Evolutionary conservation across 495 filamentous ascomycete species (phyloP).

Genomic region (Parachaetomium inaequale): DNA sequence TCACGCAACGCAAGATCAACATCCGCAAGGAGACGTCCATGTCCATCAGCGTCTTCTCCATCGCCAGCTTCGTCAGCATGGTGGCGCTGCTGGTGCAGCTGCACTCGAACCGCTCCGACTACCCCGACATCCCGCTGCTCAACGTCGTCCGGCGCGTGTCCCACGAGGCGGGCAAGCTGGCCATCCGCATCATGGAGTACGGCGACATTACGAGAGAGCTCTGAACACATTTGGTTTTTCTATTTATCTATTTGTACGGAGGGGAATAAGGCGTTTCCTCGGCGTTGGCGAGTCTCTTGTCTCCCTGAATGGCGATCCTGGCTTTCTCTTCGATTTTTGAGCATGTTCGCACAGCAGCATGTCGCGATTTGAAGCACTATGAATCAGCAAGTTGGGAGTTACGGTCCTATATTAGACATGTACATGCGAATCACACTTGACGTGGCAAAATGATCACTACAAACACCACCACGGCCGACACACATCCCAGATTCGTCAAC

Average conservation of each 20-base stretch:
- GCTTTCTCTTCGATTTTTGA: background rate
- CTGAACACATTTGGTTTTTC: constrained; percentile 4
- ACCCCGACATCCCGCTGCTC: constrained; percentile 60
- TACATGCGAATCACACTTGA: background rate
- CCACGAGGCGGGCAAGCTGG: constrained; percentile 30
- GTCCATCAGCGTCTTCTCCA: constrained; percentile 71
- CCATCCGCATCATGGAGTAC: constrained; percentile 31
- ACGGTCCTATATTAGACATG: too few species aligned
- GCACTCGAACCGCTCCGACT: constrained; percentile 62
- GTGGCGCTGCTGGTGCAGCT: constrained; percentile 64
- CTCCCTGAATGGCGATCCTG: background rate
- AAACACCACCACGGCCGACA: background rate
- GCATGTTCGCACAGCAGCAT: background rate
- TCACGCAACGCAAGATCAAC: constrained; percentile 75
- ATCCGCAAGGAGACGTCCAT: constrained; percentile 78
- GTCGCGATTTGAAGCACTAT: background rate
- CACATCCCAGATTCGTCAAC: constrained; percentile 5
- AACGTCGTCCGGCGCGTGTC: constrained; percentile 49
- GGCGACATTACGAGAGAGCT: constrained; percentile 27
- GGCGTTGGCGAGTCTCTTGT: background rate
- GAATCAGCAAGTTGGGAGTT: background rate
- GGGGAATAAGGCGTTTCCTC: background rate
- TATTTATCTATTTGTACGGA: background rate
- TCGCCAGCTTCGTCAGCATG: constrained; percentile 73
- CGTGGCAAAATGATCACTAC: background rate